Evolutionary conservation across 2,329 filamentous ascomycete genomes (phyloP), one percentile per base, ranked within the genome.

Genomic region (Esteya vermicola): DNA sequence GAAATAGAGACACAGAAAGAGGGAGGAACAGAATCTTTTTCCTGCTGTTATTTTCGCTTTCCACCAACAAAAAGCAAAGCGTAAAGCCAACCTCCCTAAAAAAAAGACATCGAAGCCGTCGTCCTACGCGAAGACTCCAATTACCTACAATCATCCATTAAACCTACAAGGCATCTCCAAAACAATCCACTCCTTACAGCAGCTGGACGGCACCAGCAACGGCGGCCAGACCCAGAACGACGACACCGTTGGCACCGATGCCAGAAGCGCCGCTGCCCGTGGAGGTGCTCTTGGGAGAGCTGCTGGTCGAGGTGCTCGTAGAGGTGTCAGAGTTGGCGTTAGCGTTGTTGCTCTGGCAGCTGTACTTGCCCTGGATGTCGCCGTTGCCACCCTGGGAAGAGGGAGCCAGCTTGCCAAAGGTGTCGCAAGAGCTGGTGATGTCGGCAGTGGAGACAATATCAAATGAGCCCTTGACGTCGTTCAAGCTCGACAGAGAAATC

Each of bases 391-490:
- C 57, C 14, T 57, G 44, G 47, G 57, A 55, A 26, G 53, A 48
- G 33, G 56, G 55, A 23, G 56, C 51, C 27, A 67, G 55, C 45
- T 65, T 53, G 43, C 73, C 57, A 57, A 81, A 72, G 25, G 55
- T 48, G 39, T 60, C 55, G 67, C 82, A 75, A 21, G 60, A 75
- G 42, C 58, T 52, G 43, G 48, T 47, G 47, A 84, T 77, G 46
- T 80, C 67, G 44, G 67, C 69, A 39, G 78, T 82, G 49, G 71
- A 78, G 52, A 76, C 67, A 49, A 84, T 64, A 53, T 79, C 78
- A 57, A 85, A 81, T 45, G 73, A 74, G 61, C 84, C 84, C 54
- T 71, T 69, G 50, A 88, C 81, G 47, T 78, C 69, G 44, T 70
- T 61, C 21, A 89, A 67, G 28, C 62, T 56, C 45, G 83, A 79